Base-by-base conservation (phyloP, 805 yeast species). In the Myxozyma geophila region DNA sequence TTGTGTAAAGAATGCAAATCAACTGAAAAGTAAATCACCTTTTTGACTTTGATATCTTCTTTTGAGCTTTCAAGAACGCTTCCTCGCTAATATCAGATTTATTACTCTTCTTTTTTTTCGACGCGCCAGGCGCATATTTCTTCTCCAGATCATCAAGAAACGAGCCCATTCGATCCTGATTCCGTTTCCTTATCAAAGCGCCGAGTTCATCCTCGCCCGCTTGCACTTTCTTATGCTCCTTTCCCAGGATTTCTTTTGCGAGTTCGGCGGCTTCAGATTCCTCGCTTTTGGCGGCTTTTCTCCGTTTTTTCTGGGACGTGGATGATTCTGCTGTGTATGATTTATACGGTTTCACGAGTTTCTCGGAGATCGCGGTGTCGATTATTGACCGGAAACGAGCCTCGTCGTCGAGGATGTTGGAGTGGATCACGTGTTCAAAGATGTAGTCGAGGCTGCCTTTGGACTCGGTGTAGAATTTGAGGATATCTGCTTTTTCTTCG, bases 341-440 rank as follows among this genome's bases (percentile, higher is more conserved):
- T 54, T 77, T 74, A 17, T 78, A 76, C 7, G 72, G 58, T 19
- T 77, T 77, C 39, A 82, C 74, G 4, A 76, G 76, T 1, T 78
- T 76, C 0, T 76, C 75, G 5, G 73, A 73, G 15, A 83, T 74
- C 47, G 85, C 77, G 13, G 77, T 77, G 39, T 80, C 77, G 36
- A 90, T 82, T 0, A 86, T 79, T 1, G 73, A 74, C 60, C 81
- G 83, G 50, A 89, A 80, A 44, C 97, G 80, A 39, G 75, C 75
- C 70, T 89, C 96, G 69, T 87, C 91, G 0, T 73, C 78, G 43
- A 79, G 81, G 50, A 87, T 80, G 66, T 88, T 92, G 58, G 89
- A 80, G 75, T 92, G 97, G 9, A 95, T 88, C 2, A 92, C 87
- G 40, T 81, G 79, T 73, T 90, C 96, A 72, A 91, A 88, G 6